phyloP scores from a whole-genome alignment of 805 yeast species.

The Ogataea pini region DNA sequence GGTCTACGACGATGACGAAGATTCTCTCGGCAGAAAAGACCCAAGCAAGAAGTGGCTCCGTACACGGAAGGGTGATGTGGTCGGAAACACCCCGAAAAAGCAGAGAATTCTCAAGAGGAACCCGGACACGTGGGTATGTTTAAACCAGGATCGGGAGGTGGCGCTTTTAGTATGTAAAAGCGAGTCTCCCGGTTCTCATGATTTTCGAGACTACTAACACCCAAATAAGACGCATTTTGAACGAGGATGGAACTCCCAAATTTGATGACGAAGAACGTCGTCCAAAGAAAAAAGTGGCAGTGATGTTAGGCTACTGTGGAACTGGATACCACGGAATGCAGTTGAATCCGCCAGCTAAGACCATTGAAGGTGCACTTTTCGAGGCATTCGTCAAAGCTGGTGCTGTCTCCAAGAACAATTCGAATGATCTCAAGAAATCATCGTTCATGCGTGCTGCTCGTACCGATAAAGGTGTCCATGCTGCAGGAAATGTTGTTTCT shows the following conservation, averaged over 20 bases:
- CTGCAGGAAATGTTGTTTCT: conserved; percentile 91
- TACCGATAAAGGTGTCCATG: conserved; percentile 96
- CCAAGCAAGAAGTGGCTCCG: conserved; percentile 27
- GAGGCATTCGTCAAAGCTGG: conserved; percentile 83
- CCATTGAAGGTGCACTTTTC: conserved; percentile 89
- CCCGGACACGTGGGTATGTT: conserved; percentile 62
- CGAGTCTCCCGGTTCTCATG: neutral
- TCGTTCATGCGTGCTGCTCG: conserved; percentile 87
- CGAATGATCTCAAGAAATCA: conserved; percentile 83
- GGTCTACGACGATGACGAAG: conserved; percentile 14
- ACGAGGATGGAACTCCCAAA: conserved; percentile 62
- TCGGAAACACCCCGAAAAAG: conserved; percentile 31
- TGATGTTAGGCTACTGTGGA: conserved; percentile 92
- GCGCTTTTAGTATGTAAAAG: neutral
- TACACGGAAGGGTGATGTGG: conserved; percentile 30
- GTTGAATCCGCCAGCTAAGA: conserved; percentile 79
- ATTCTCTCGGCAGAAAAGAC: conserved; percentile 14
- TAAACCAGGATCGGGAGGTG: neutral
- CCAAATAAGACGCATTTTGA: conserved; percentile 46
- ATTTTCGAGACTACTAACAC: conserved; percentile 10
- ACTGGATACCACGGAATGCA: conserved; percentile 98
- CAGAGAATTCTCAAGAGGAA: conserved; percentile 31
- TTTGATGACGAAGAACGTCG: conserved; percentile 55
- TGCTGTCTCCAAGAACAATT: conserved; percentile 82
- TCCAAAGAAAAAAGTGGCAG: conserved; percentile 89